A percentile compares a stretch with the other conserved stretches of the same genome.
phyloP scores from a whole-genome alignment of 345 rosid genomes.

The Erodium maritimum region DNA sequence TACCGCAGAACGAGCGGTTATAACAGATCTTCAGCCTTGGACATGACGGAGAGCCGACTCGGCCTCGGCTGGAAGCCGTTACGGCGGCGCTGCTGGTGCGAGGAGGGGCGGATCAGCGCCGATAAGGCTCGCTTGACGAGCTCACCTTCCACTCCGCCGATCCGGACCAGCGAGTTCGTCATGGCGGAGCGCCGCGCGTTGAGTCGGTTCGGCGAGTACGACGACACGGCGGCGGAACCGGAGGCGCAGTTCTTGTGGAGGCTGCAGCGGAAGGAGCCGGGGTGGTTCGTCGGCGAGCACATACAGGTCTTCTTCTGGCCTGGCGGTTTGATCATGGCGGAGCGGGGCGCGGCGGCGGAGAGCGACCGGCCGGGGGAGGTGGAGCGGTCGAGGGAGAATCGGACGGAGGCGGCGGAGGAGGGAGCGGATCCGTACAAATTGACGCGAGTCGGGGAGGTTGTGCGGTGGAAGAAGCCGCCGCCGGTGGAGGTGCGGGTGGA shows the following conservation, averaged over 20 bases:
- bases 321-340: constrained; percentile 15
- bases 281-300: constrained; percentile 71
- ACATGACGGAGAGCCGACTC: constrained; percentile 51
- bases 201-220: constrained; percentile 33
- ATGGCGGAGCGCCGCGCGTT: constrained; percentile 59
- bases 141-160: constrained; percentile 64
- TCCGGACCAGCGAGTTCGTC: constrained; percentile 61
- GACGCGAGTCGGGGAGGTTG: constrained; percentile 40
- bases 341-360: constrained; percentile 14
- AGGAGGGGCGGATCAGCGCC: constrained; percentile 45
- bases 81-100: constrained; percentile 40
- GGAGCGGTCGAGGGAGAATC: constrained; percentile 31
- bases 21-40: constrained; percentile 23
- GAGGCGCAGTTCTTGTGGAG: constrained; percentile 34
- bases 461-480: constrained; percentile 20
- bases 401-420: constrained; percentile 20
- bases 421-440: constrained; percentile 17
- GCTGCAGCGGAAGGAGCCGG: constrained; percentile 76
- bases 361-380: constrained; percentile 41
- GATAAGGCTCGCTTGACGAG: constrained; percentile 41
- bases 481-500: constrained; percentile 25
- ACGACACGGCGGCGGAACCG: background rate
- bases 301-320: constrained; percentile 37
- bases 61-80: constrained; percentile 52
- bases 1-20: too few species aligned